Evolutionary conservation across 495 filamentous ascomycete genomes (phyloP).

Genomic region (Apodospora peruviana): DNA sequence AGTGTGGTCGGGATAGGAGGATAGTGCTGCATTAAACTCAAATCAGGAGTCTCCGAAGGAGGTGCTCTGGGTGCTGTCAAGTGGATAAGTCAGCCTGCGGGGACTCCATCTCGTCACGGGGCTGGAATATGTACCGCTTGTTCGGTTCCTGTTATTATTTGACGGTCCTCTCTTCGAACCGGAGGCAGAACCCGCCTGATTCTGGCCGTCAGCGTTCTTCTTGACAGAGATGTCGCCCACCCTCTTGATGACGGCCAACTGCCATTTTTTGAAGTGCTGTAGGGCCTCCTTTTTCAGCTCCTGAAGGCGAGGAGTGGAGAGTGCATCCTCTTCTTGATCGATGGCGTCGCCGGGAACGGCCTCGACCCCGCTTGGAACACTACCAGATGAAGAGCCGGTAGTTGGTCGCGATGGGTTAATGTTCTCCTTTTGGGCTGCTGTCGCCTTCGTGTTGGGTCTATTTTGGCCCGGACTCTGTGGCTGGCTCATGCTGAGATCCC

Average conservation of each 20-base stretch:
- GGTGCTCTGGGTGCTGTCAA: slow-evolving; percentile 22
- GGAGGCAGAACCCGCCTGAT: neutral
- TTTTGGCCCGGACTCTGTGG: neutral
- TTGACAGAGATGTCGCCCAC: slow-evolving; percentile 37
- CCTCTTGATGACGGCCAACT: slow-evolving; percentile 27
- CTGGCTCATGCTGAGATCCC: slow-evolving; percentile 18
- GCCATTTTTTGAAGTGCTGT: slow-evolving; percentile 42
- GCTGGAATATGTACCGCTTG: too few species aligned
- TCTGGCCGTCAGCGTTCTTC: slow-evolving; percentile 14
- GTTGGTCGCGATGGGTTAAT: slow-evolving; percentile 13
- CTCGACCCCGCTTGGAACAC: neutral
- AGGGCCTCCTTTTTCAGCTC: slow-evolving; percentile 41
- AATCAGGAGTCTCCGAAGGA: slow-evolving; percentile 31
- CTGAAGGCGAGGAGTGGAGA: slow-evolving; percentile 25
- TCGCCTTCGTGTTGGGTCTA: neutral
- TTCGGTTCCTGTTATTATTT: slow-evolving; percentile 1
- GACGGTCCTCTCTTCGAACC: slow-evolving; percentile 8
- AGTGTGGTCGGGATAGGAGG: slow-evolving; percentile 41
- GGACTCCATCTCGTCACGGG: too few species aligned
- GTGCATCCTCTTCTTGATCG: slow-evolving; percentile 12
- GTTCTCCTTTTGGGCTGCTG: slow-evolving; percentile 19
- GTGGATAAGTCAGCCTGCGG: slow-evolving; percentile 3
- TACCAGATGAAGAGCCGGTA: slow-evolving; percentile 3
- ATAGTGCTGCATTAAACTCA: slow-evolving; percentile 33
- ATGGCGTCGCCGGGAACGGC: neutral